Evolutionary conservation across 176 grass and related monocot species (phyloP), one percentile per base, ranked within the genome.

Genomic region (Cocos nucifera): DNA sequence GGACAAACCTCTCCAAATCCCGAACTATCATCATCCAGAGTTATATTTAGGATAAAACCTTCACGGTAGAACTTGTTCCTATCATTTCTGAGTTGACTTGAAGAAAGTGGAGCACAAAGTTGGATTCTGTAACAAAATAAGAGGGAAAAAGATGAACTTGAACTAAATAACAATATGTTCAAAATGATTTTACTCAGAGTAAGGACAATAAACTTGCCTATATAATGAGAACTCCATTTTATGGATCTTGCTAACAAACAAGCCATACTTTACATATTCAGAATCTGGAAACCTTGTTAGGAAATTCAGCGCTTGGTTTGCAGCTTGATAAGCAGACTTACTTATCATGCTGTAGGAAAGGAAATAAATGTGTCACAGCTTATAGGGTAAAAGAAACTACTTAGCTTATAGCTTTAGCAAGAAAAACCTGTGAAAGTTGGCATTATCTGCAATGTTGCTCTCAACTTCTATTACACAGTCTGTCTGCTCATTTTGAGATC

Each of bases 1-100:
- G 29, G 27, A 87, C 74, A 72, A 77, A 95, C 91, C 91, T 96
- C 91, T 52, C 91, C 86, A 30, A 96, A 77, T 73, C 91, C 91
- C 22, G 71, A 60, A 76, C 58, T 82, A 48, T 35, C 70, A 51
- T 82, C 80, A 79, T 75, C 86, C 74, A 82, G 19, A 79, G 44
- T 23, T 62, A 96, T 65, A 72, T 74, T 87, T 26, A 90, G 56
- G 66, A 96, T 74, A 74, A 90, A 81, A 53, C 91, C 86, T 73
- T 87, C 78, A 82, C 64, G 87, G 63, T 68, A 66, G 60, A 85
- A 77, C 26, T 72, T 59, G 49, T 75, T 79, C 51, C 17, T 21
- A 62, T 61, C 73, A 54, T 63, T 54, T 77, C 72, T 73, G 20
- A 67, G 63, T 80, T 55, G 16, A 61, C 75, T 71, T 73, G 91